phyloP scores from a whole-genome alignment of 768 basidiomycete genomes.

The Tricholoma flavovirens region DNA sequence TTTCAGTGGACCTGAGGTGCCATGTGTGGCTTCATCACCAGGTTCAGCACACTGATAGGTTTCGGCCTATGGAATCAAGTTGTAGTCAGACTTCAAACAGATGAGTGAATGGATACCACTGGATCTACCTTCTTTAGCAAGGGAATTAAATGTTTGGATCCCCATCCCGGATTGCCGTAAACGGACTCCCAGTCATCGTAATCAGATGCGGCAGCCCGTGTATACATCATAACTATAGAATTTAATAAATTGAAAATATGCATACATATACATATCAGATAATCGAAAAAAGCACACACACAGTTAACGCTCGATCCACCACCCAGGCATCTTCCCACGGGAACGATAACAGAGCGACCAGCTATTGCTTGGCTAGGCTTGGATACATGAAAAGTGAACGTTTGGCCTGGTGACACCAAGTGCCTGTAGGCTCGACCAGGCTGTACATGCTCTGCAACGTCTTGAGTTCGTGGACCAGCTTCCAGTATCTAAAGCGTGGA shows the following conservation, averaged over 20 bases:
- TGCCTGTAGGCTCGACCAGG: constrained; percentile 47
- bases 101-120: not conserved
- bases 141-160: constrained; percentile 50
- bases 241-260: no score
- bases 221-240: not conserved
- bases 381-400: constrained; percentile 40
- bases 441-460: constrained; percentile 43
- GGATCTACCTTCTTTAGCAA: constrained; percentile 46
- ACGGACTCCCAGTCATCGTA: constrained; percentile 57
- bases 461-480: constrained; percentile 46
- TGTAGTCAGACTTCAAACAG: not conserved
- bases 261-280: not conserved
- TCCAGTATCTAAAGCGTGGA: constrained; percentile 49
- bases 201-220: constrained; percentile 47
- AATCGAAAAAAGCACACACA: constrained; percentile 20
- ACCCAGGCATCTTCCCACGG: constrained; percentile 47
- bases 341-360: constrained; percentile 40
- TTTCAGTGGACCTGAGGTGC: constrained; percentile 44
- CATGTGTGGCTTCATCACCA: constrained; percentile 32
- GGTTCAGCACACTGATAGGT: constrained; percentile 26
- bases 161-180: constrained; percentile 55
- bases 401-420: constrained; percentile 31
- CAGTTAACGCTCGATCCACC: constrained; percentile 63
- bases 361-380: constrained; percentile 35
- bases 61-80: constrained; percentile 28